Conservation (phyloP, 148 eudicot species). For the Selenicereus undatus region DNA sequence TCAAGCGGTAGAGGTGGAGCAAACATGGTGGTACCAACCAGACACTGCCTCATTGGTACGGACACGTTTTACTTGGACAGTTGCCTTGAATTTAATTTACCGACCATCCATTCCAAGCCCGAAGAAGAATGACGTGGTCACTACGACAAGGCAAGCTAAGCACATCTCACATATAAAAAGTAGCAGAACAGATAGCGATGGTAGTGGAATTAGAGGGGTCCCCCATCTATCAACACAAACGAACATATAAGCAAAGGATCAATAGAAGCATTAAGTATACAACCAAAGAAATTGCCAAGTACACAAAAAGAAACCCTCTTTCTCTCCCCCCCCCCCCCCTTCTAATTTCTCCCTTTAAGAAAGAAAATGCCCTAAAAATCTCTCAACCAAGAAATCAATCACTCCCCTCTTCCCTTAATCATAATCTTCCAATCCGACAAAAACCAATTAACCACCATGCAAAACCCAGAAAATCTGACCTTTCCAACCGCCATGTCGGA, state of each 20-base stretch:
- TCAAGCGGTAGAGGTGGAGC: too few relatives aligned
- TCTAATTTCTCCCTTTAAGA: too few relatives aligned
- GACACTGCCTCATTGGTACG: too few relatives aligned
- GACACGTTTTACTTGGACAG: too few relatives aligned
- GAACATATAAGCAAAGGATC: not conserved
- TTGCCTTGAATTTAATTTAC: too few relatives aligned
- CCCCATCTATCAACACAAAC: not conserved
- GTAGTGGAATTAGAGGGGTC: not conserved
- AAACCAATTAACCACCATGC: slow-evolving; percentile 12
- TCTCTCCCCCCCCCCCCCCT: not conserved
- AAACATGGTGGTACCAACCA: too few relatives aligned
- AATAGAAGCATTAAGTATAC: not conserved
- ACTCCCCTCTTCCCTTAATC: not conserved
- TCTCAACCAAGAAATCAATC: not conserved
- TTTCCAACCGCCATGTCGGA: slow-evolving; percentile 20
- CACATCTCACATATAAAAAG: slow-evolving; percentile 25
- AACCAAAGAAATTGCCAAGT: not conserved
- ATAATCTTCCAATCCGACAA: not conserved
- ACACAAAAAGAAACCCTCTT: not conserved
- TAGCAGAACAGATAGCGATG: not conserved
- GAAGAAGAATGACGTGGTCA: slow-evolving; percentile 16
- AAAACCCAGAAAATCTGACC: slow-evolving; percentile 12
- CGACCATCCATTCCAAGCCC: too few relatives aligned
- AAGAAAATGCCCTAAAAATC: not conserved
- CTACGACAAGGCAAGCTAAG: slow-evolving; percentile 17